Base-by-base conservation (phyloP, 371 early-diverging fungal species). In the Mortierella sp. region DNA sequence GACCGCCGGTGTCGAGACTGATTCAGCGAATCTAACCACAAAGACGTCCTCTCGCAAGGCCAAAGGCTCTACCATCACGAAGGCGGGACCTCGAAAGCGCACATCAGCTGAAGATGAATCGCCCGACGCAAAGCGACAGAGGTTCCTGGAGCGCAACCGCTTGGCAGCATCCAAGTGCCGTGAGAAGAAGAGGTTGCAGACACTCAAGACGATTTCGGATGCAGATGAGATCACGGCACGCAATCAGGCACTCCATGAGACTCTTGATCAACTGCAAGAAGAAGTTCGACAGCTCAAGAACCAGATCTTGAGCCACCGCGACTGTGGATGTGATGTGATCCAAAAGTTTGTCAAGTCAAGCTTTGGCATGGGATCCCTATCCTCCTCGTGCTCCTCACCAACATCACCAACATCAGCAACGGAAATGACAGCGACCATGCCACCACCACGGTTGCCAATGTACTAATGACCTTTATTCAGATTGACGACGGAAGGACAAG, bases 91-190 rank as follows among this genome's bases (percentile, higher is more conserved):
- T n/a, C n/a, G n/a, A n/a, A n/a, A n/a, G n/a, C n/a, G n/a, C n/a
- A n/a, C n/a, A n/a, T 37, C 55, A 16, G 25, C 54, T 9, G 62
- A 70, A 22, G 67, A 65, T 7, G 70, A 71, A 34, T 56, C 74
- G 41, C 60, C 79, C 50, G 86, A 84, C 43, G 71, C 49, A 24
- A 85, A 86, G 66, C 81, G 89, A 9, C 82, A 80, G 28, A 74
- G 77, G 40, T 88, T 91, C 54, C 73, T 94, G 21, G 93, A 93
- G 79, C 83, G 92, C 29, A 94, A 94, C 66, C 86, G 93, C 27
- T 68, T 88, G 54, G 90, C 91, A 49, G 94, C 94, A 4, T 86
- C 85, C 31, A 90, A 91, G 68, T 94, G 93, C 67, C 82, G 94
- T 47, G 92, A 91, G 74, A 92, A 91, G 80, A 92, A 92, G 79